A percentile compares a stretch with the other conserved stretches of the same genome.
Conservation (phyloP, 257 asterid genomes). For the Knoxia roxburghii region DNA sequence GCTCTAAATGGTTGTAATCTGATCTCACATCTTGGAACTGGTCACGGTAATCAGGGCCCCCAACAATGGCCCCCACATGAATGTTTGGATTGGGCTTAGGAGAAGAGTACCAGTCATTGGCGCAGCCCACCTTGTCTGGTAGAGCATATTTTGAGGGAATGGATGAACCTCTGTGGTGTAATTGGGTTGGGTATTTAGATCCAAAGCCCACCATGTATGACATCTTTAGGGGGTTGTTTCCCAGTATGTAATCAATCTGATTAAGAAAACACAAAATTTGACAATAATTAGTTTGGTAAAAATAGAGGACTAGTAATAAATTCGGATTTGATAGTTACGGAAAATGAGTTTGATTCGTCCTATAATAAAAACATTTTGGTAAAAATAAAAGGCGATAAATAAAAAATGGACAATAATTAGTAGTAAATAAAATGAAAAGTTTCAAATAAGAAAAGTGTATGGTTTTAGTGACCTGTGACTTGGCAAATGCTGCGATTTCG, state of each 20-base stretch:
- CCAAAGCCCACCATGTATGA: constrained; percentile 65
- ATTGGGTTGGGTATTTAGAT: constrained; percentile 42
- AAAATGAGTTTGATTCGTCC: too few relatives aligned
- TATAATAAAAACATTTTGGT: too few relatives aligned
- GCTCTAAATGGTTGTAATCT: constrained; percentile 52
- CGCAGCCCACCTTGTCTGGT: constrained; percentile 46
- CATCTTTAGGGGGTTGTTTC: constrained; percentile 55
- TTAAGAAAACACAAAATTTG: background rate
- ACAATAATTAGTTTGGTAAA: too few relatives aligned
- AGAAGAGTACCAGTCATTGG: constrained; percentile 44
- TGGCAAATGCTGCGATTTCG: constrained; percentile 56
- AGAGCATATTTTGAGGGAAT: constrained; percentile 46
- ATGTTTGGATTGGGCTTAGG: constrained; percentile 51
- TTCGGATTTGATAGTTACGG: too few relatives aligned
- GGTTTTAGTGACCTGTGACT: constrained; percentile 46
- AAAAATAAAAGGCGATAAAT: too few relatives aligned
- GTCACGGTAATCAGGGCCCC: constrained; percentile 63
- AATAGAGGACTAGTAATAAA: background rate
- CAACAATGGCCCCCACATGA: constrained; percentile 68
- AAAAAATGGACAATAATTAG: too few relatives aligned
- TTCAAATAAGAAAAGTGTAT: too few relatives aligned
- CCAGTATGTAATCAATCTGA: constrained; percentile 67
- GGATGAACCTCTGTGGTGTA: constrained; percentile 82
- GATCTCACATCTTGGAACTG: constrained; percentile 51
- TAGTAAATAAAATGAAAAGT: too few relatives aligned